A percentile compares a stretch with the other conserved stretches of the same genome.
phyloP scores from a whole-genome alignment of 345 rosid genomes.

The Bruguiera parviflora region DNA sequence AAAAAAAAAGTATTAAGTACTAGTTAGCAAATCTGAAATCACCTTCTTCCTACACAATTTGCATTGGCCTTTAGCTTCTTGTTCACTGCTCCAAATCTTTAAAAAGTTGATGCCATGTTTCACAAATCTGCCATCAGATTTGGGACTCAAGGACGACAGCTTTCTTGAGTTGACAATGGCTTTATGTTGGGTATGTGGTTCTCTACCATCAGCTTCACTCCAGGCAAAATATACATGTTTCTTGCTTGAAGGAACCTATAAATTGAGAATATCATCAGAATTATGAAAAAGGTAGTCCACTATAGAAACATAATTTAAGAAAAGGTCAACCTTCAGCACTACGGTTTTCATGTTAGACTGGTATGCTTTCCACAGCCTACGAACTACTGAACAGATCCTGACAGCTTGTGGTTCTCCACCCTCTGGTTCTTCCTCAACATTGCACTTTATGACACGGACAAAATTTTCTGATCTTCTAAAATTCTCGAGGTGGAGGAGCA shows the following conservation, averaged over 20 bases:
- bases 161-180: conserved; percentile 59
- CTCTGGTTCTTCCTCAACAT: conserved; percentile 50
- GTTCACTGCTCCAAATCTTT: conserved; percentile 91
- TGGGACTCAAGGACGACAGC: conserved; percentile 52
- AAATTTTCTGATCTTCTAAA: conserved; percentile 83
- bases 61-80: conserved; percentile 67
- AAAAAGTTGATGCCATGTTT: conserved; percentile 67
- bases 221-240: conserved; percentile 70
- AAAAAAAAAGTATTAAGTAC: not conserved
- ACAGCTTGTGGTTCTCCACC: conserved; percentile 74
- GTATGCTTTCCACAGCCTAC: conserved; percentile 80
- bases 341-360: conserved; percentile 57
- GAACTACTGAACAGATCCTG: conserved; percentile 73
- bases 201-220: conserved; percentile 57
- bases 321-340: conserved; percentile 54
- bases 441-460: conserved; percentile 83
- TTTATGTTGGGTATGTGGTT: conserved; percentile 34
- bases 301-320: conserved; percentile 1
- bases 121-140: conserved; percentile 56
- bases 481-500: conserved; percentile 82
- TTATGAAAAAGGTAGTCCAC: not conserved
- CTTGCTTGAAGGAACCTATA: conserved; percentile 94
- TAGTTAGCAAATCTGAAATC: conserved; percentile 15
- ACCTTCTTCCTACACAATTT: conserved; percentile 79
- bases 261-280: conserved; percentile 18